Base-by-base conservation (phyloP, 306 rosid species). In the Mucuna pruriens region DNA sequence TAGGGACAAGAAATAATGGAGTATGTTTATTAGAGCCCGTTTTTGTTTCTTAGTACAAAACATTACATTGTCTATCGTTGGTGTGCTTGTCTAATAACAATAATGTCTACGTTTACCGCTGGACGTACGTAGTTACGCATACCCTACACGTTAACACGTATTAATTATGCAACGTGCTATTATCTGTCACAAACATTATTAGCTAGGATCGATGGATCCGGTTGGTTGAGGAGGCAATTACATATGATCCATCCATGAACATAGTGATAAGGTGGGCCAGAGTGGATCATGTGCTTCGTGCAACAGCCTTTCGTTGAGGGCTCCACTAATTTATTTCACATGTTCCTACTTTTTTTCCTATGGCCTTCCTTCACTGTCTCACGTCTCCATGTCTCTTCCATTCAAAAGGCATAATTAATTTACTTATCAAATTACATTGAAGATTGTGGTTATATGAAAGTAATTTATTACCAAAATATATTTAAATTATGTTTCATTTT, bases 11-110 rank as follows among this genome's bases (percentile, higher is more conserved):
- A 84, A 80, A 85, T 83, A 83, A 82, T 85, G 78, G 74, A 84
- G 71, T 81, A 86, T 90, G 94, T 86, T 77, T 69, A 88, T 86
- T 79, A 46, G 74, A 58, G 66, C 82, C 86, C 68, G 68, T 25
- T 74, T 46, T 10, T 57, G 52, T 38, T 57, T 80, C 78, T 23
- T n/a, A 22, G 65, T 23, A 66, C 17, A 66, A 17, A 55, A 42
- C 8, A 54, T 62, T 58, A 45, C 45, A 25, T 73, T 58, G 48
- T 57, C 71, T 64, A 46, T 83, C 51, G 34, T 49, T 42, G 23
- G n/a, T 19, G 65, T 48, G 52, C 45, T 33, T 83, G 80, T 65
- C 60, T 65, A 72, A 66, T 79, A 76, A 87, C 23, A 57, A 9
- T 29, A 7, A 16, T 61, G 77, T 70, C 75, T 73, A 77, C 49